Evolutionary conservation across 2,329 filamentous ascomycete species (phyloP), one percentile per base, ranked within the genome.

Genomic region (Penicillium sp.): DNA sequence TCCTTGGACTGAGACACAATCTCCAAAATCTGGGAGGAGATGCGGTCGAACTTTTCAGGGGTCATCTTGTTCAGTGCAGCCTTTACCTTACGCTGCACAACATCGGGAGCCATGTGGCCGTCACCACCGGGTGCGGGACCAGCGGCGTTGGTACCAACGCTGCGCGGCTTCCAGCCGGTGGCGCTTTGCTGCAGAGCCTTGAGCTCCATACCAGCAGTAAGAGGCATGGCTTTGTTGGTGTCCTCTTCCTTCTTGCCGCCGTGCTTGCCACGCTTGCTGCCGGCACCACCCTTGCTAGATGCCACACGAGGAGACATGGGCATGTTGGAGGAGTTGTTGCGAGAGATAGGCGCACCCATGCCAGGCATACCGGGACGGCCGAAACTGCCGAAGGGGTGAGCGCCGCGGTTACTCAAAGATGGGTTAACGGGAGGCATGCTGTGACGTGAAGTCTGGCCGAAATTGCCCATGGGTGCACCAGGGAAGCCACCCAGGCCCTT

Each of bases 31-130:
- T 97, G 92, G 63, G 93, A 90, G 6, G 95, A 87, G 68, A 99
- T 96, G 81, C 89, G 92, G 75, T 96, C 93, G 71, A 99, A 99
- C 75, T 98, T 99, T 81, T 99, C 95, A 0, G 95, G 95, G 0
- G 95, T 98, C 95, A 99, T 98, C 89, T 99, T 99, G 88, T 99
- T 99, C 71, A 99, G 83, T 62, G 91, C 91, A 65, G 92, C 90
- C 88, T 99, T 99, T 76, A 99, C 95, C 88, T 99, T 99, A 69
- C 94, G 89, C 82, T 99, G 95, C 59, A 99, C 95, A 83, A 95
- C 87, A 70, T 94, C 91, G 25, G 95, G 94, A 66, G 96, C 87
- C 80, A 98, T 86, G 69, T 91, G 84, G 53, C 81, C 81, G 8
- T 82, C 81, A 57, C 79, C 80, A 63, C 80, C 81, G 67, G 80